Percentiles rank a stretch among this genome's conserved stretches.
Evolutionary conservation across 2,329 filamentous ascomycete genomes (phyloP).

Genomic region (Tolypocladium capitatum): DNA sequence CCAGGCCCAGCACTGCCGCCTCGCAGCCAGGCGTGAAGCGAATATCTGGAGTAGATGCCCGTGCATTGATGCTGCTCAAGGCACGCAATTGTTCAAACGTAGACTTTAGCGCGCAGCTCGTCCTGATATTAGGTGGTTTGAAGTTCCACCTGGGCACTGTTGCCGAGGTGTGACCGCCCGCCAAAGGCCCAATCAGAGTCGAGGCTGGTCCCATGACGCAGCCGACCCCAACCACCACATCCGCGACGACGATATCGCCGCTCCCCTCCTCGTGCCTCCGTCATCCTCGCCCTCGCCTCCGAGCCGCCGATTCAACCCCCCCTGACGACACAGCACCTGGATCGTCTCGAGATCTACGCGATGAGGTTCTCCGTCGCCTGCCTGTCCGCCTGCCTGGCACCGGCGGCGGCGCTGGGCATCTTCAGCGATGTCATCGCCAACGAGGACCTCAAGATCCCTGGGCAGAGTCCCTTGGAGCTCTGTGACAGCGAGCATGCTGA

Average conservation of each 20-base stretch:
- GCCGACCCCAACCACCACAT: constrained; percentile 8
- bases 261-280: background rate
- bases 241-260: background rate
- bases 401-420: constrained; percentile 31
- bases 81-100: background rate
- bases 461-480: constrained; percentile 73
- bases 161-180: constrained; percentile 1
- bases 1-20: background rate
- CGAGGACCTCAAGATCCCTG: constrained; percentile 54
- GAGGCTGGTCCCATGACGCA: constrained; percentile 23
- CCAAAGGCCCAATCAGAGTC: constrained; percentile 8
- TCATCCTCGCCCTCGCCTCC: background rate
- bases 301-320: background rate
- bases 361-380: constrained; percentile 30
- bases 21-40: background rate
- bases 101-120: background rate
- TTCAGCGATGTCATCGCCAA: constrained; percentile 24
- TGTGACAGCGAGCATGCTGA: constrained; percentile 53
- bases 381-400: constrained; percentile 30
- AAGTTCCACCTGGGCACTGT: too few species aligned
- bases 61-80: too few species aligned
- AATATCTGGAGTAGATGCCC: too few species aligned
- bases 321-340: background rate
- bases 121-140: too few species aligned
- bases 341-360: constrained; percentile 2